Evolutionary conservation across 192 early-diverging fungal species (phyloP).

Genomic region (Lobulomyces angularis): DNA sequence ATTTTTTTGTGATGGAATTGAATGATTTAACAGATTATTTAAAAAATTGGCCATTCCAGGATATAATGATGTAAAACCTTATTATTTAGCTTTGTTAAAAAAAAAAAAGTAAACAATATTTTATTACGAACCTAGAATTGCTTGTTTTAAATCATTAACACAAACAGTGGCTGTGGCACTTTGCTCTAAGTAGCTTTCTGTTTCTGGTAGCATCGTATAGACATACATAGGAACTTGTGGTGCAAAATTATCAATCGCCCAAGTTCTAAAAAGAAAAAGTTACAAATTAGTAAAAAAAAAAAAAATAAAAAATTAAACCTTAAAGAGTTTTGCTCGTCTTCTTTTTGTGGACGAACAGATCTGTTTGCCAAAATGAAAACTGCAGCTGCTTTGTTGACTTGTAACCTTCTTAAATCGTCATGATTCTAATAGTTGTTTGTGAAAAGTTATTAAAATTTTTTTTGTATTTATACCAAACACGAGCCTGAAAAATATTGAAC

Average conservation of each 20-base stretch:
- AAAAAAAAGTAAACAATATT: no score
- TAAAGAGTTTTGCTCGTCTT: slow-evolving; percentile 59
- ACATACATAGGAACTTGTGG: slow-evolving; percentile 44
- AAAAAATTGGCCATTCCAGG: slow-evolving; percentile 44
- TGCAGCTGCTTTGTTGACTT: no score
- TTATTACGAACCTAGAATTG: no score
- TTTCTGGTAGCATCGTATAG: slow-evolving; percentile 48
- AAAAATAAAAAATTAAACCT: no score
- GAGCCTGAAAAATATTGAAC: no score
- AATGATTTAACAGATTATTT: slow-evolving; percentile 48
- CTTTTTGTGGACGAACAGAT: slow-evolving; percentile 33
- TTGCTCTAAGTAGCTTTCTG: slow-evolving; percentile 46
- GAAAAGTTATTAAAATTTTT: no score
- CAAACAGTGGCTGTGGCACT: slow-evolving; percentile 32
- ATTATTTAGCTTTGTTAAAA: slow-evolving; percentile 29
- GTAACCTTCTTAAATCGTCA: no score
- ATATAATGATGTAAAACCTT: slow-evolving; percentile 43
- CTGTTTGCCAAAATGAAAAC: slow-evolving; percentile 25
- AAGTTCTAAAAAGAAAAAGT: no score
- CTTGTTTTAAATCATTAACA: slow-evolving; percentile 23
- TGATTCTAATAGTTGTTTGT: no score
- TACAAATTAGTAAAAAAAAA: no score
- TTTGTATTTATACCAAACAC: no score
- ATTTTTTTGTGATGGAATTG: slow-evolving; percentile 20
- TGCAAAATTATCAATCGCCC: slow-evolving; percentile 51